Evolutionary conservation across 305 asterid species (phyloP).

Genomic region (Solanum hybrid): DNA sequence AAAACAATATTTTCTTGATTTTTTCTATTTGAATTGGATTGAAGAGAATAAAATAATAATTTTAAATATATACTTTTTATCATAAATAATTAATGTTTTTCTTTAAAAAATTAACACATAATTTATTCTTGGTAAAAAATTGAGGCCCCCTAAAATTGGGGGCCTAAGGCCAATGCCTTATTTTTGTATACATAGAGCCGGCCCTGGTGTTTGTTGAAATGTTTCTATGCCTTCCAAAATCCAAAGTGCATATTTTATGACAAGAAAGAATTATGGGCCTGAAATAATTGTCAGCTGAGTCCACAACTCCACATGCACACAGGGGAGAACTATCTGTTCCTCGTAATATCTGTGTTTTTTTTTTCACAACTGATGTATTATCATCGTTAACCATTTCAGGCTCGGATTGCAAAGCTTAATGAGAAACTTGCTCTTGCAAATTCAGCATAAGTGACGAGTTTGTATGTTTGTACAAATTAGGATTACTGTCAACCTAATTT

Average conservation of each 20-base stretch:
- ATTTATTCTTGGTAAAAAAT: too few relatives aligned
- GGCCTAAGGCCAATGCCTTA: too few relatives aligned
- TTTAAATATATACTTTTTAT: too few relatives aligned
- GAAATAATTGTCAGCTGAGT: not conserved
- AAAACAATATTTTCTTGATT: too few relatives aligned
- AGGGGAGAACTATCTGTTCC: not conserved
- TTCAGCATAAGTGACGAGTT: not conserved
- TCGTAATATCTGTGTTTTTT: not conserved
- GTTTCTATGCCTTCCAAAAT: not conserved
- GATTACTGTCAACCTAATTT: not conserved
- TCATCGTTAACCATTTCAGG: slow-evolving; percentile 29
- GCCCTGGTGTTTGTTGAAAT: not conserved
- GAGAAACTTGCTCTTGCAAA: slow-evolving; percentile 42
- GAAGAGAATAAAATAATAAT: too few relatives aligned
- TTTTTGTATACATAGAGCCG: too few relatives aligned
- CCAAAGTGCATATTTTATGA: not conserved
- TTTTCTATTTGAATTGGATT: too few relatives aligned
- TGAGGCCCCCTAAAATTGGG: too few relatives aligned
- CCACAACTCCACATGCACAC: not conserved
- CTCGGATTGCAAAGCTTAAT: slow-evolving; percentile 48
- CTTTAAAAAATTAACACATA: too few relatives aligned
- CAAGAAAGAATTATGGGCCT: not conserved
- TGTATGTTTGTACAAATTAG: not conserved
- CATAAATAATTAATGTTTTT: too few relatives aligned
- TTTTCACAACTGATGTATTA: not conserved